Conservation (phyloP, 2,329 filamentous ascomycete species). For the Calonectria ilicicola region DNA sequence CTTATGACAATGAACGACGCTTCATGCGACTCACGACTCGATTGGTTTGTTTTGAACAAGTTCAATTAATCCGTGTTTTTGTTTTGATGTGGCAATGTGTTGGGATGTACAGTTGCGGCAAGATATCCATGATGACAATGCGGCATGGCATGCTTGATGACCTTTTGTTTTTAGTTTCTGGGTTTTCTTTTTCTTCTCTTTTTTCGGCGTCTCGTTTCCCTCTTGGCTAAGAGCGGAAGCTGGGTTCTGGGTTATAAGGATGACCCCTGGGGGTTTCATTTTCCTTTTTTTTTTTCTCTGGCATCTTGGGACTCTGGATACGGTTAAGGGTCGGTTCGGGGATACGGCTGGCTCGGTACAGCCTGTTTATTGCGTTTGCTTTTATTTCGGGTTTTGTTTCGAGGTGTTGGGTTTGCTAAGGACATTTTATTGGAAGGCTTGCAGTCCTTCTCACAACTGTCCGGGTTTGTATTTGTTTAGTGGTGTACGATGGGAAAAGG, state of each 20-base stretch:
- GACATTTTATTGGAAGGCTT: neutral
- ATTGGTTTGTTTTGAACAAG: slow-evolving; percentile 27
- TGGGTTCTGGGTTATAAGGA: neutral
- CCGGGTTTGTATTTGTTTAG: neutral
- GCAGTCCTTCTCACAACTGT: neutral
- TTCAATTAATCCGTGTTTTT: slow-evolving; percentile 14
- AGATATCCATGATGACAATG: slow-evolving; percentile 37
- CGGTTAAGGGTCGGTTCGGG: slow-evolving; percentile 6
- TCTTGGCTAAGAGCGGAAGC: neutral
- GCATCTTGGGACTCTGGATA: neutral
- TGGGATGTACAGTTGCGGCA: slow-evolving; percentile 31
- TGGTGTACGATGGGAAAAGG: neutral
- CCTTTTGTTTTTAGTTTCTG: slow-evolving; percentile 17
- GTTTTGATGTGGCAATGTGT: slow-evolving; percentile 25
- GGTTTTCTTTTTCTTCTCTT: slow-evolving; percentile 1
- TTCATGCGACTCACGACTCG: slow-evolving; percentile 34
- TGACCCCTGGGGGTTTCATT: neutral
- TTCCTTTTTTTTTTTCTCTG: slow-evolving; percentile 2
- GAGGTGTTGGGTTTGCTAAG: neutral
- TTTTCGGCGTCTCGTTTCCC: neutral
- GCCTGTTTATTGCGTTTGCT: neutral
- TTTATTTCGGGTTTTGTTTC: neutral
- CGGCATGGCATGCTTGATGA: slow-evolving; percentile 34
- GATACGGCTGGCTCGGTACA: neutral
- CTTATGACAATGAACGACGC: slow-evolving; percentile 30